phyloP scores from a whole-genome alignment of 345 rosid genomes.

The Salix purpurea region DNA sequence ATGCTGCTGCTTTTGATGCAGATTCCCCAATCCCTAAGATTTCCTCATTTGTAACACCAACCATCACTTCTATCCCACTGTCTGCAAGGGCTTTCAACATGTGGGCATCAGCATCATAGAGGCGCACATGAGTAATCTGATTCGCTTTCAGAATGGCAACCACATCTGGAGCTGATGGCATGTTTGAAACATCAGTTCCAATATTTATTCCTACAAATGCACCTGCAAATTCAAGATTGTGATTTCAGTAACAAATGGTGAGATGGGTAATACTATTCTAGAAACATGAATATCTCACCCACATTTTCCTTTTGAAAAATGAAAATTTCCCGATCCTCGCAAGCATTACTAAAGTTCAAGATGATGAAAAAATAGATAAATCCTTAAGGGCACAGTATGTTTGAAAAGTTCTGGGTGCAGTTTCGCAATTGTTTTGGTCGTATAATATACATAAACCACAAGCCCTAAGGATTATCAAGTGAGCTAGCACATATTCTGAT shows the following conservation, averaged over 20 bases:
- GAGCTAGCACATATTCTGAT: neutral
- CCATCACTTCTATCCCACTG: conserved; percentile 72
- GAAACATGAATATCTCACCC: neutral
- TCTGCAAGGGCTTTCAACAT: conserved; percentile 83
- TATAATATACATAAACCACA: neutral
- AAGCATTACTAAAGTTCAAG: neutral
- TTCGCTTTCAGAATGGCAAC: conserved; percentile 52
- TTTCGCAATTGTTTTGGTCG: too few relatives aligned
- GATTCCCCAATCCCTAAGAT: conserved; percentile 73
- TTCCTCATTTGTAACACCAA: conserved; percentile 78
- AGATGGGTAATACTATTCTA: neutral
- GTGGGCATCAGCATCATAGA: conserved; percentile 77
- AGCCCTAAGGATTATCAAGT: neutral
- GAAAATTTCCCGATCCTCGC: neutral
- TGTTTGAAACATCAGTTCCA: conserved; percentile 68
- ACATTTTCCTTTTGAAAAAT: neutral
- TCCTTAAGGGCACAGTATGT: neutral
- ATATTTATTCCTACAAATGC: conserved; percentile 81
- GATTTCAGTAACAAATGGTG: conserved; percentile 3
- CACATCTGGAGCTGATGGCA: conserved; percentile 70
- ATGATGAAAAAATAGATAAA: neutral
- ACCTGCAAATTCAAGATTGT: conserved; percentile 38
- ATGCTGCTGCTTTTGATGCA: conserved; percentile 73
- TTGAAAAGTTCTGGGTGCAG: neutral
- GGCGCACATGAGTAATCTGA: conserved; percentile 79